These are phyloP conservation scores for Colletotrichum truncatum DNA, from an alignment of 2,329 filamentous ascomycete genomes.

Conservation along the genomic window DNA sequence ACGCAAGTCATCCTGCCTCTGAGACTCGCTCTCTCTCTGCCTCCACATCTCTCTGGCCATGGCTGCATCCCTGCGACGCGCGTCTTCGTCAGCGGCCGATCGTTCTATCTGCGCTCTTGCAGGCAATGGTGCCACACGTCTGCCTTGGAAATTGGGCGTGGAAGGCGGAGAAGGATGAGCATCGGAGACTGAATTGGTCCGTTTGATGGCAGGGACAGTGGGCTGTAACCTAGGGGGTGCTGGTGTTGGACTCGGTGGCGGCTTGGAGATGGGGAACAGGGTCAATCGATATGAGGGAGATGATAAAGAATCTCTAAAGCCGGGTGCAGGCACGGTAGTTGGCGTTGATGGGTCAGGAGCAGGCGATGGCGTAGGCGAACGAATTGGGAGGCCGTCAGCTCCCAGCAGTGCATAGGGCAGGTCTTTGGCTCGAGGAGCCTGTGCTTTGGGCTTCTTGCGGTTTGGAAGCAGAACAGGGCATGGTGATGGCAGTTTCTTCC, in stretches of 20 bases:
- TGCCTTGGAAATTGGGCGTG: not conserved
- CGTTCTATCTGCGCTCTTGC: not conserved
- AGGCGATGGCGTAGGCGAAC: not conserved
- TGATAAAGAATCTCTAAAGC: not conserved
- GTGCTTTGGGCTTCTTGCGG: not conserved
- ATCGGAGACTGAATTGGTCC: not conserved
- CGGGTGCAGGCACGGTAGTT: not conserved
- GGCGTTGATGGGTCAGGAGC: not conserved
- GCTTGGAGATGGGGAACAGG: not conserved
- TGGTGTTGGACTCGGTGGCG: not conserved
- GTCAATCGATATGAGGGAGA: not conserved
- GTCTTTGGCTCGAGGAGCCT: not conserved
- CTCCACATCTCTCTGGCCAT: not conserved
- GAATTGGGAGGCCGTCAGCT: not conserved
- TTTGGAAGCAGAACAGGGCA: not conserved
- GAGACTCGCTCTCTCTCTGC: not conserved
- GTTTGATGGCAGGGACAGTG: not conserved
- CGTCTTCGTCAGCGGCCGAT: not conserved
- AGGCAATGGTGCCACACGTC: not conserved
- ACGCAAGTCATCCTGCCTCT: not conserved
- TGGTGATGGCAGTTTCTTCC: not conserved
- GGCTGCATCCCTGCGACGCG: not conserved
- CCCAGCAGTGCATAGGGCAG: not conserved
- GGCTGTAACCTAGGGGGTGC: not conserved
- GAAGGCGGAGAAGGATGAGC: not conserved